phyloP scores from a whole-genome alignment of 805 yeast species.

The Sungouiozyma ichnusensis region DNA sequence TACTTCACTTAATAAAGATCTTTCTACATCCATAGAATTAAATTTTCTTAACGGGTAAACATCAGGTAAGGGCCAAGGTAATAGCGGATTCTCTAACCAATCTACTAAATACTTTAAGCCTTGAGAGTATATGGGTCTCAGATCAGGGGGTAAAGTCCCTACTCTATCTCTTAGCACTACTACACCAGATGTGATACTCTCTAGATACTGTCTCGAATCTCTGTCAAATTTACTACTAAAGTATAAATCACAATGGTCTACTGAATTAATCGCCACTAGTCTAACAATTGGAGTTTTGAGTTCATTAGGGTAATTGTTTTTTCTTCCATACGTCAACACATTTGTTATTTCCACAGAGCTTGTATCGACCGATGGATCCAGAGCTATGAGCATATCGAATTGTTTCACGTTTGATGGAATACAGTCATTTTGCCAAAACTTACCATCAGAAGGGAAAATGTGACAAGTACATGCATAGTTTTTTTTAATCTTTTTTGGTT shows the following conservation, averaged over 20 bases:
- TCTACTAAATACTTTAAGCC: constrained; percentile 49
- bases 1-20: constrained; percentile 64
- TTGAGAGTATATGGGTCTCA: constrained; percentile 63
- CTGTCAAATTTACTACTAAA: constrained; percentile 30
- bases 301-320: constrained; percentile 10
- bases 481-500: constrained; percentile 28
- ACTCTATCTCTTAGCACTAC: constrained; percentile 74
- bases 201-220: constrained; percentile 38
- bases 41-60: constrained; percentile 52
- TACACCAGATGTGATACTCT: constrained; percentile 66
- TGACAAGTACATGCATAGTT: constrained; percentile 31
- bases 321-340: constrained; percentile 21
- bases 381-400: constrained; percentile 52
- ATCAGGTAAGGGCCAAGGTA: constrained; percentile 74
- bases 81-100: constrained; percentile 43
- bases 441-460: constrained; percentile 33
- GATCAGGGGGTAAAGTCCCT: constrained; percentile 71
- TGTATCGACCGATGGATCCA: constrained; percentile 52
- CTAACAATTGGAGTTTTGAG: constrained; percentile 41
- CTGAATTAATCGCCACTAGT: constrained; percentile 65
- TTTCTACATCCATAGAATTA: constrained; percentile 67
- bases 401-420: constrained; percentile 12
- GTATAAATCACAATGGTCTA: constrained; percentile 65
- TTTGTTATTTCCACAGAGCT: constrained; percentile 24
- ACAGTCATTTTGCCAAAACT: constrained; percentile 10